Base-by-base conservation (phyloP, 305 asterid genomes). In the Fraxinus dipetala region DNA sequence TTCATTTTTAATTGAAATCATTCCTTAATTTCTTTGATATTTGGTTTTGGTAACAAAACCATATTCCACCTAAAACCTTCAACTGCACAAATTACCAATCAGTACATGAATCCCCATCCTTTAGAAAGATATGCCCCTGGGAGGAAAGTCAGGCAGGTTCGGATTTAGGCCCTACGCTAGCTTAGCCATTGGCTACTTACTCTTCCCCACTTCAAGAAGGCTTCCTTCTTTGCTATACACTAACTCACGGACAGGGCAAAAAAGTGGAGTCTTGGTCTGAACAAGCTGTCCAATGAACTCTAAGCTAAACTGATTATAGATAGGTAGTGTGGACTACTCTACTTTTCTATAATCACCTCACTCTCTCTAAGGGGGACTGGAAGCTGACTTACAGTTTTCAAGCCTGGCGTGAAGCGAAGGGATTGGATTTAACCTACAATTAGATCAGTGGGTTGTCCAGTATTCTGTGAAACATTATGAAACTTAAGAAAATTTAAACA, bases 331-430 rank as follows among this genome's bases (percentile, higher is more conserved):
- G 48, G 48, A 10, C 48, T 40, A 40, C 48, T 9, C 14, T 40
- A 40, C 48, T 40, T 40, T 40, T 40, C 14, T 9, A 40, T 40
- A 40, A 40, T 40, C 48, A 40, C 48, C 14, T 40, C 48, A 9
- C 48, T 40, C 48, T 9, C 48, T 40, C 48, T 40, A 40, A 10
- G 48, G 48, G 14, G 48, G 48, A 40, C 4, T 34, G 14, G 48
- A 9, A 11, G 14, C 13, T 40, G 4, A 40, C 48, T 40, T 40
- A 40, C 14, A 5, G 48, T 40, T 40, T 40, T 11, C 48, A 40
- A 40, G 48, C 48, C 48, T 10, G 14, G 48, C 14, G 14, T 0
- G 14, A 94, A 96, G 92, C 98, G 92, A 76, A 96, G 87, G 73
- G 97, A 94, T 38, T 38, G 14, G 14, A 38, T 40, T 40, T 40